Percentiles rank a stretch among this genome's conserved stretches.
Evolutionary conservation across 2,329 filamentous ascomycete species (phyloP).

Genomic region (Trichoderma sp.): DNA sequence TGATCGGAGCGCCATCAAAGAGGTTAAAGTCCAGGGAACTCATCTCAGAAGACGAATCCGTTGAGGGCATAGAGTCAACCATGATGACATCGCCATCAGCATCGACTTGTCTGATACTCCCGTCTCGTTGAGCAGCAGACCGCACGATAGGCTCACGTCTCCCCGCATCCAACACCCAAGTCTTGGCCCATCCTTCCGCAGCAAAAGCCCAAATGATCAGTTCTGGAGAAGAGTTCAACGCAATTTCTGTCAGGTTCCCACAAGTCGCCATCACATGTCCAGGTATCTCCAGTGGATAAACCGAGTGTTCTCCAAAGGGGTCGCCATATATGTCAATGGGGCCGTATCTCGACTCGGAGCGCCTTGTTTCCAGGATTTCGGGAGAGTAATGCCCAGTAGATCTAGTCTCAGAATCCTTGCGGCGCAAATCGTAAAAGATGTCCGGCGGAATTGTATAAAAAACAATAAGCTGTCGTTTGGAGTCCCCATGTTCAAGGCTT

Average conservation of each 20-base stretch:
- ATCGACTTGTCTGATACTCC: slow-evolving; percentile 38
- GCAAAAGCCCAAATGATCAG: slow-evolving; percentile 42
- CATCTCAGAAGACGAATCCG: background rate
- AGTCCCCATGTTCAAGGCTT: background rate
- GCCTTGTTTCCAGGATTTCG: slow-evolving; percentile 14
- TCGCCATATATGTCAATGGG: slow-evolving; percentile 30
- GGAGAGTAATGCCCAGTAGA: slow-evolving; percentile 5
- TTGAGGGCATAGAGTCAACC: slow-evolving; percentile 26
- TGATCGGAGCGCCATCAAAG: slow-evolving; percentile 20
- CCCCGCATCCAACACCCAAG: slow-evolving; percentile 38
- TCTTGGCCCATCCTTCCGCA: slow-evolving; percentile 38
- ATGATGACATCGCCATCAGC: slow-evolving; percentile 37
- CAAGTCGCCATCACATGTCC: slow-evolving; percentile 38
- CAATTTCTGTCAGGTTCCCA: slow-evolving; percentile 38
- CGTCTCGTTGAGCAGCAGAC: slow-evolving; percentile 35
- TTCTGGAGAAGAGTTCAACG: slow-evolving; percentile 37
- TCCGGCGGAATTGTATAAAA: slow-evolving; percentile 64
- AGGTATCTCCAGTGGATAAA: slow-evolving; percentile 37
- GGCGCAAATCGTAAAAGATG: slow-evolving; percentile 46
- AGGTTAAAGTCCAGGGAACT: slow-evolving; percentile 18
- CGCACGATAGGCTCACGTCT: slow-evolving; percentile 27
- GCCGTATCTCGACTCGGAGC: slow-evolving; percentile 29
- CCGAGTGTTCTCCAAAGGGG: slow-evolving; percentile 25
- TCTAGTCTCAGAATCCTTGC: slow-evolving; percentile 23
- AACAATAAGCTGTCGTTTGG: slow-evolving; percentile 47